phyloP scores from a whole-genome alignment of 2,329 filamentous ascomycete genomes.

The Emmonsia crescens region DNA sequence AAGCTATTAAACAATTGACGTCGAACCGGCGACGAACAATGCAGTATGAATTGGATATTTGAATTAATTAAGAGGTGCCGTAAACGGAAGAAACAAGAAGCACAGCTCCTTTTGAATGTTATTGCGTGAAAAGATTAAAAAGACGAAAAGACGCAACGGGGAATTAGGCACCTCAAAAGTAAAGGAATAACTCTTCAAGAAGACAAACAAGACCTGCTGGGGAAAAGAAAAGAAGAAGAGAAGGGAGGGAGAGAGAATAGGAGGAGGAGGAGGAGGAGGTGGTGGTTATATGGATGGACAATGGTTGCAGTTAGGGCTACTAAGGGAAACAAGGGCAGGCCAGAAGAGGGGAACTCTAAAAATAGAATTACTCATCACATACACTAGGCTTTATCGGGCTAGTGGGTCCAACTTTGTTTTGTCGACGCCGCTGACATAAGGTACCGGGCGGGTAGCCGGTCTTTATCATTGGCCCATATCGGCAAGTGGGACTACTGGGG shows the following conservation, averaged over 20 bases:
- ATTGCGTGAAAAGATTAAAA: conserved; percentile 15
- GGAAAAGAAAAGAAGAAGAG: conserved; percentile 37
- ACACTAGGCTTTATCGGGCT: background rate
- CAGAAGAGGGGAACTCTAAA: conserved; percentile 6
- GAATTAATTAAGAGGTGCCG: conserved; percentile 11
- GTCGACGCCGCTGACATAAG: background rate
- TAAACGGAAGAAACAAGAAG: conserved; percentile 2
- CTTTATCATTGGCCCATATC: conserved; percentile 5
- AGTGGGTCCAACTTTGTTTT: background rate
- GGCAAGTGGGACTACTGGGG: background rate
- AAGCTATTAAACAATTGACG: conserved; percentile 13
- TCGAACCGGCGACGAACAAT: conserved; percentile 13
- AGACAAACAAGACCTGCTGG: conserved; percentile 47
- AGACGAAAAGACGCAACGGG: conserved; percentile 31
- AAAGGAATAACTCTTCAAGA: conserved; percentile 20
- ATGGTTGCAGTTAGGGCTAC: conserved; percentile 7
- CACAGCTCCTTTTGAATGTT: conserved; percentile 9
- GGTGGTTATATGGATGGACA: conserved; percentile 8
- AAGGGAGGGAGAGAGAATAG: conserved; percentile 2
- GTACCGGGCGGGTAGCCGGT: conserved; percentile 5
- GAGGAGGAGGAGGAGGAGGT: background rate
- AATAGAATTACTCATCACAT: conserved; percentile 2
- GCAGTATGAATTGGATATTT: conserved; percentile 2
- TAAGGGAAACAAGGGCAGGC: conserved; percentile 27
- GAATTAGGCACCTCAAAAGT: conserved; percentile 15